Base-by-base conservation (phyloP, 805 yeast species). In the Candida fluviatilis region DNA sequence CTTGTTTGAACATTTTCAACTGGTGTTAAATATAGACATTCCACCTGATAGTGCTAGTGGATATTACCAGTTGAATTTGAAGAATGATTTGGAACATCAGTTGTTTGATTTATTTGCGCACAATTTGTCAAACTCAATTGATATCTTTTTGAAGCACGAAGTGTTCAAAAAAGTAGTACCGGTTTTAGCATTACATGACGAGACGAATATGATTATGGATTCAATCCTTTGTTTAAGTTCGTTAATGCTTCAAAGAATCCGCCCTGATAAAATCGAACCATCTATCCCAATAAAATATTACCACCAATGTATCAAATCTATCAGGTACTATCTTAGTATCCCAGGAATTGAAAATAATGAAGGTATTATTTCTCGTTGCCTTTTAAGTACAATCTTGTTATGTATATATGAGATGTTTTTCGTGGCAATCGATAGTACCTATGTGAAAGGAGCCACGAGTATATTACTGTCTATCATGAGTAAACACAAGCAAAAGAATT, bases 371-470 rank as follows among this genome's bases (percentile, higher is more conserved):
- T 55, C 64, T 2, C 48, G 69, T 18, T 66, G 72, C 35, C 54
- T 66, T 24, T 42, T 66, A 18, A 61, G 68, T 42, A 64, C 71
- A 1, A 57, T 56, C 13, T 45, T 66, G 12, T 52, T 66, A 13
- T 62, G 70, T 29, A 54, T 66, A 11, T 64, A 62, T 46, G 72
- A 66, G 45, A 51, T 65, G 47, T 60, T 61, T 35, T 66, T 63
- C 35, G 59, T 60, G 25, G 68, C 67, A 6, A 53, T 55, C 17
- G 68, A 63, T 33, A 57, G 57, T 27, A 59, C 67, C 3, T 60
- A 66, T 40, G 60, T 63, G 27, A 64, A 58, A 46, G 69, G 67
- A 1, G 71, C 70, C 1, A 55, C 60, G 5, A 51, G 58, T 21
- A 55, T 66, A 10, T 49, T 66, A 18, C 48, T 57, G 18, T 55